Percentiles rank a stretch among this genome's conserved stretches.
Evolutionary conservation across 2,329 filamentous ascomycete species (phyloP).

Genomic region (Alternaria triticimaculans): DNA sequence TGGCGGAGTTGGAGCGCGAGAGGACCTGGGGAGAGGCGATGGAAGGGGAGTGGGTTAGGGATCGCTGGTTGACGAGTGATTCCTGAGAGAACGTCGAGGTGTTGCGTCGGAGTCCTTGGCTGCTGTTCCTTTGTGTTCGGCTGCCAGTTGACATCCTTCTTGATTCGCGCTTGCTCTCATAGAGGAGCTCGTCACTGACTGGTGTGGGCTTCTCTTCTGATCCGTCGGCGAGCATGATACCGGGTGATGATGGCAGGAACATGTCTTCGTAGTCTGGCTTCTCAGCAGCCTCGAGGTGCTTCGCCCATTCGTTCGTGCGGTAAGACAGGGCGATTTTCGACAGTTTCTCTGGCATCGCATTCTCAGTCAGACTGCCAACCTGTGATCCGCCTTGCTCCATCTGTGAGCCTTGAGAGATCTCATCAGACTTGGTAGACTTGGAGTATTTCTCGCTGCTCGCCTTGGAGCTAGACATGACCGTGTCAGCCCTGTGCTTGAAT

Average conservation of each 20-base stretch:
- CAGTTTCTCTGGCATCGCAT: conserved; percentile 71
- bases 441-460: conserved; percentile 31
- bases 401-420: conserved; percentile 29
- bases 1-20: conserved; percentile 32
- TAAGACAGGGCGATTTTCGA: conserved; percentile 83
- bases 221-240: conserved; percentile 45
- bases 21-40: conserved; percentile 16
- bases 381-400: conserved; percentile 49
- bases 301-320: conserved; percentile 95
- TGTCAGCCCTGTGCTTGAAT: conserved; percentile 24
- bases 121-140: conserved; percentile 26
- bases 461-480: conserved; percentile 21
- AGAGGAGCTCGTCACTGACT: conserved; percentile 35
- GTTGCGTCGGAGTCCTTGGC: conserved; percentile 23
- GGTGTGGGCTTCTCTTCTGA: conserved; percentile 64
- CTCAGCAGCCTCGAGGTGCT: conserved; percentile 82
- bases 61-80: conserved; percentile 21
- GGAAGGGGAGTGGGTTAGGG: conserved; percentile 28
- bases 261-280: conserved; percentile 70
- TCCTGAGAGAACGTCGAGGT: conserved; percentile 32
- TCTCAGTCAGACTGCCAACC: conserved; percentile 51
- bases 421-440: conserved; percentile 52
- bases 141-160: conserved; percentile 33
- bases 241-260: conserved; percentile 56
- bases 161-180: conserved; percentile 28